Evolutionary conservation across 306 rosid species (phyloP), one percentile per base, ranked within the genome.

Genomic region (Sicyos baderoa): DNA sequence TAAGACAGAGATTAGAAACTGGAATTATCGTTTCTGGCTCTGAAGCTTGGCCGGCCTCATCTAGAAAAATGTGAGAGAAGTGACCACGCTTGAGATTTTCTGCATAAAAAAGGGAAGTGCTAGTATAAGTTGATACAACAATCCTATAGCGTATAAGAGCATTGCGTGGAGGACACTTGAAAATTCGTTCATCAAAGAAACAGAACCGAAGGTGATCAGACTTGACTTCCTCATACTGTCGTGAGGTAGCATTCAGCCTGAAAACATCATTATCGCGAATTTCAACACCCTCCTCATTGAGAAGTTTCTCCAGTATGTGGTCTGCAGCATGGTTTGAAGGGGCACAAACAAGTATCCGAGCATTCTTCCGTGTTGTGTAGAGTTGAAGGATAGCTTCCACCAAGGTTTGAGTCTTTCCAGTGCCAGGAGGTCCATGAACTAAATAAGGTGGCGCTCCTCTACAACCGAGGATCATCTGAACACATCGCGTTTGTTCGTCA

Each of bases 11-110:
- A 72, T 80, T 84, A 16, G 97, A 81, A 61, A 93, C 61, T 14
- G 99, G 89, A 69, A 90, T 81, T 88, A 93, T 77, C 66, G 89
- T 86, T 77, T 93, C 97, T 55, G 97, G 94, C 82, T 93, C 96
- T 13, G 99, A 93, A 74, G 99, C 99, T 76, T 93, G 99, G 79
- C 96, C 96, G 78, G 97, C 91, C 85, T 93, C 99, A 51, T 93
- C 99, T 82, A 93, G 83, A 86, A 93, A 86, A 59, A 93, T 81
- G 76, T 93, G 99, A 73, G 97, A 82, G 79, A 93, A 90, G 78
- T 93, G 91, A 57, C 96, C 97, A 11, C 69, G 90, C 19, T 14
- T 16, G 56, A 93, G 76, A 73, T 76, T 96, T 80, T 86, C 97
- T 9, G 88, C 85, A 74, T 75, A 66, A 73, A 93, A 87, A 79